Conservation (phyloP, 1,284 basidiomycete genomes). For the Apiotrichum veenhuisii region DNA sequence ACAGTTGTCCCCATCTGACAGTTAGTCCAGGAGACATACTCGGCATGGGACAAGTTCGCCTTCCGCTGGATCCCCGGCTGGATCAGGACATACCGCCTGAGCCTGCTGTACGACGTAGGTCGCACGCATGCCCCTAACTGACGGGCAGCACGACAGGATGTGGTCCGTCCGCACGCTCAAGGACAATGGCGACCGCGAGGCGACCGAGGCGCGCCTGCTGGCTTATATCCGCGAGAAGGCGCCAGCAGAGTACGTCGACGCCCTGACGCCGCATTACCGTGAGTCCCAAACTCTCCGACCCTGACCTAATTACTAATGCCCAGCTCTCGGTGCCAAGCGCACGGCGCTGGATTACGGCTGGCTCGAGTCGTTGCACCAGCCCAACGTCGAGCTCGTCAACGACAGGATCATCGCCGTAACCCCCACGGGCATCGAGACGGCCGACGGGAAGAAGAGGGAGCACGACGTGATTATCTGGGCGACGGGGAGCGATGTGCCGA, state of each 20-base stretch:
- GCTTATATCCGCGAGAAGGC: conserved; percentile 9
- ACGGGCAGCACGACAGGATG: conserved; percentile 1
- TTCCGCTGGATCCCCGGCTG: conserved; percentile 14
- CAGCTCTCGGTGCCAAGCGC: conserved; percentile 15
- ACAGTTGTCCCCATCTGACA: too few species aligned
- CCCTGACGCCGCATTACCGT: conserved; percentile 10
- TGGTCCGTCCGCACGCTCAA: not conserved
- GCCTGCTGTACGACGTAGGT: not conserved
- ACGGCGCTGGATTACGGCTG: conserved; percentile 10
- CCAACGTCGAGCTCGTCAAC: conserved; percentile 14
- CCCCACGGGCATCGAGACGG: conserved; percentile 6
- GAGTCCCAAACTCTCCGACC: not conserved
- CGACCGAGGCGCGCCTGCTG: conserved; percentile 1
- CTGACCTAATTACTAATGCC: not conserved
- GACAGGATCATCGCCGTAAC: not conserved
- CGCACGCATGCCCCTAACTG: too few species aligned
- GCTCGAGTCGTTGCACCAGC: conserved; percentile 10
- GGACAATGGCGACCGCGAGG: not conserved
- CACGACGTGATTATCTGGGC: conserved; percentile 19
- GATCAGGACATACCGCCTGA: not conserved
- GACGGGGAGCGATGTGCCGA: conserved; percentile 29
- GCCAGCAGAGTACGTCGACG: conserved; percentile 11
- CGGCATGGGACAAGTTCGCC: conserved; percentile 6
- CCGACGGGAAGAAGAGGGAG: conserved; percentile 18
- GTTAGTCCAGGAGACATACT: conserved; percentile 4